Evolutionary conservation across 1,139 yeast species (phyloP), one percentile per base, ranked within the genome.

Genomic region (Sugiyamaella pinicola): DNA sequence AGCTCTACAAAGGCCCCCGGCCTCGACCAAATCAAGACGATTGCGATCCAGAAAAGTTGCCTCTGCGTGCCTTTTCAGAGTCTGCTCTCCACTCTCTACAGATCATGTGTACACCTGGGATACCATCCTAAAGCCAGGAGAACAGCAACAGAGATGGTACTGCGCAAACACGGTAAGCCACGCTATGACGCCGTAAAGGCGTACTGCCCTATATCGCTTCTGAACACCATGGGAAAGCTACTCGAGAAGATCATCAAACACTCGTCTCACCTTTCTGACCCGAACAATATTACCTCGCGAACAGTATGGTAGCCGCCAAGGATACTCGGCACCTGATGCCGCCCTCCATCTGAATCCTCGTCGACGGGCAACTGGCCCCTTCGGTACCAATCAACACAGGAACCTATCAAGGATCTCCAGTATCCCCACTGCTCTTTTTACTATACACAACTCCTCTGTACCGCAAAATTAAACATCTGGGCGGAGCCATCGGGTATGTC

Each of bases 261-360:
- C 4, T 3, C 18, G 39, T 4, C 39, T 34, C 17, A 10, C 39
- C 4, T 34, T 4, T 8, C 39, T 34, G 8, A 34, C 39, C 21
- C 39, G 10, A 3, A 10, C 4, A 3, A 8, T 34, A 15, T 8
- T 34, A 7, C 39, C 39, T 10, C 17, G 17, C 2, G 39, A 34
- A 34, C 42, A 38, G 13, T 38, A 4, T 38, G 42, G 42, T 12
- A 19, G 42, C 17, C 24, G 42, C 9, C 26, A 6, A 38, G 42
- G 42, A 4, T 38, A 18, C 21, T 19, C 42, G 2, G 42, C 42
- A 10, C 42, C 42, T 6, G 42, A 38, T 17, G 22, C 42, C 7
- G 42, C 17, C 15, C 42, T 38, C 3, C 42, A 38, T 4, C 15
- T 38, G 26, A 3, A 3, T 26, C 8, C 10, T 26, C 3, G 31